Conservation (phyloP, 306 rosid species). For the Cicer chorassanicum region DNA sequence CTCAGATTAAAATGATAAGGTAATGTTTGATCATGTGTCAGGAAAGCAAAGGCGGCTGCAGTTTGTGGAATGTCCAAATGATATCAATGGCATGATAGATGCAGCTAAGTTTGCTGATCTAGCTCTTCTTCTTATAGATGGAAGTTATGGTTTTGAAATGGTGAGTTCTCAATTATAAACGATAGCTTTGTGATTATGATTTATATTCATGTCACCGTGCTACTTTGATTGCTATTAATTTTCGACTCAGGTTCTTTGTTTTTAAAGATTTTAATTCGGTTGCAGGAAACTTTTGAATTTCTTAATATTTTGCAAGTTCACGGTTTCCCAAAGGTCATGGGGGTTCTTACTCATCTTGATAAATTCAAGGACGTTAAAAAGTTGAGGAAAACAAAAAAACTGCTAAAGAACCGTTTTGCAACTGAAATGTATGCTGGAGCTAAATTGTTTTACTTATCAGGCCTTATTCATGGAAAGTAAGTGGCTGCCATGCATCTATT, state of each 20-base stretch:
- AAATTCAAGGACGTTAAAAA: slow-evolving; percentile 80
- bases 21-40: slow-evolving; percentile 45
- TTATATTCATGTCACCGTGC: neutral
- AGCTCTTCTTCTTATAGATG: slow-evolving; percentile 93
- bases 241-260: neutral
- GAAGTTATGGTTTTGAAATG: slow-evolving; percentile 95
- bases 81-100: slow-evolving; percentile 93
- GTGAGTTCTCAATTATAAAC: slow-evolving; percentile 54
- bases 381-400: slow-evolving; percentile 85
- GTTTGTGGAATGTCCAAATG: slow-evolving; percentile 94
- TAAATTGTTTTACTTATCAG: slow-evolving; percentile 89
- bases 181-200: neutral
- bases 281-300: slow-evolving; percentile 97
- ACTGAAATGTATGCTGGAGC: slow-evolving; percentile 94
- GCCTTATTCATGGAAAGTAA: slow-evolving; percentile 90
- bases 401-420: slow-evolving; percentile 92
- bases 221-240: neutral
- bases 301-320: slow-evolving; percentile 91
- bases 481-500: slow-evolving; percentile 41
- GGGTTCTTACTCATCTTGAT: slow-evolving; percentile 97
- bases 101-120: slow-evolving; percentile 92
- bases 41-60: slow-evolving; percentile 93
- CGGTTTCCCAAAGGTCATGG: slow-evolving; percentile 95
- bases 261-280: slow-evolving; percentile 11
- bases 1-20: slow-evolving; percentile 9